Evolutionary conservation across 2,329 filamentous ascomycete species (phyloP).

Genomic region (Akanthomyces lecanii): DNA sequence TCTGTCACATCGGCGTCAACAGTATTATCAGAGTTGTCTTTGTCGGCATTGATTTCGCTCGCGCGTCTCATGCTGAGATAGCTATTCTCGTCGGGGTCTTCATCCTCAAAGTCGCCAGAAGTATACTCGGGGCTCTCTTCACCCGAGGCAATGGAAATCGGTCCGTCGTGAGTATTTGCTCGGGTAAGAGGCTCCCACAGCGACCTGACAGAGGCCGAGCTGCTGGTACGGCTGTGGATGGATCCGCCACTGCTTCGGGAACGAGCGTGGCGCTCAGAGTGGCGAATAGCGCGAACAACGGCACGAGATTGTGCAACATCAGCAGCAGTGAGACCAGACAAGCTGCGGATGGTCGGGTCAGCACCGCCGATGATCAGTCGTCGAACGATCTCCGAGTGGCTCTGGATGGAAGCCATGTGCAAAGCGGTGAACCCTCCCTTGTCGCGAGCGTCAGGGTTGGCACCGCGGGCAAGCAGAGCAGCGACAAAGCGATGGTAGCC

Average conservation of each 20-base stretch:
- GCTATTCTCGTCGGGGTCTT: constrained; percentile 36
- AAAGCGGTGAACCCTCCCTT: constrained; percentile 77
- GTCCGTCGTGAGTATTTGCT: constrained; percentile 30
- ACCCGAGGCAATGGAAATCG: constrained; percentile 39
- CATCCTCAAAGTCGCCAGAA: constrained; percentile 41
- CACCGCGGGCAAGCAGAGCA: constrained; percentile 71
- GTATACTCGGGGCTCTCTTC: constrained; percentile 43
- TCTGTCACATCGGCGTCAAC: constrained; percentile 31
- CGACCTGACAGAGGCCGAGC: constrained; percentile 62
- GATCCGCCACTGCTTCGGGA: constrained; percentile 66
- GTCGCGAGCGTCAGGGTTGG: constrained; percentile 69
- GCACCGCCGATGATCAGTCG: constrained; percentile 70
- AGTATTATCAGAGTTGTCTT: constrained; percentile 38
- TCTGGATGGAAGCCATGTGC: constrained; percentile 75
- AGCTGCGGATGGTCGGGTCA: constrained; percentile 64
- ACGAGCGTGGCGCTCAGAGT: constrained; percentile 57
- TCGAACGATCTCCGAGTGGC: constrained; percentile 70
- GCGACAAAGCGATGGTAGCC: constrained; percentile 73
- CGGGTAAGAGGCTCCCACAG: constrained; percentile 55
- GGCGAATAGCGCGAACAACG: constrained; percentile 60
- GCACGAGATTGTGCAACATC: constrained; percentile 66
- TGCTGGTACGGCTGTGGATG: constrained; percentile 59
- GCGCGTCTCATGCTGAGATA: constrained; percentile 34
- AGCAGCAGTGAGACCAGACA: constrained; percentile 65
- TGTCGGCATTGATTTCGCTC: constrained; percentile 27